These are phyloP conservation scores for Isatis tinctoria DNA, from an alignment of 345 rosid species.

Conservation along the genomic window DNA sequence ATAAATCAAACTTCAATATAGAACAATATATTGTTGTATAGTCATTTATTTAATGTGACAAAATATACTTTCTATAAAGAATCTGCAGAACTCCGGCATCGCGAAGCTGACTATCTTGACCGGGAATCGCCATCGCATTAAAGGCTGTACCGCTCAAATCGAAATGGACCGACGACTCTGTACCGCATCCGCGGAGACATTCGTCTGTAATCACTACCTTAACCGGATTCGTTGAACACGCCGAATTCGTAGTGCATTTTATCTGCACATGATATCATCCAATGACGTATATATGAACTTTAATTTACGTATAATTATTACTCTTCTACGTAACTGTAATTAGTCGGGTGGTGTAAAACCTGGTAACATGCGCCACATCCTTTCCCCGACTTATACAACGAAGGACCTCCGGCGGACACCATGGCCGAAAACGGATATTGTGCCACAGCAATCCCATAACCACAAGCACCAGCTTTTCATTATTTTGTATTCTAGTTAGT, in stretches of 20 bases:
- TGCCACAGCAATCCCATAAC: constrained; percentile 39
- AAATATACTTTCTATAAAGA: constrained; percentile 47
- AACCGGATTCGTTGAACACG: constrained; percentile 55
- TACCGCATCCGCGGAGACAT: constrained; percentile 51
- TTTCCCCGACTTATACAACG: constrained; percentile 46
- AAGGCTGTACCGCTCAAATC: constrained; percentile 69
- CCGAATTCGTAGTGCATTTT: constrained; percentile 51
- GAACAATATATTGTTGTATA: not conserved
- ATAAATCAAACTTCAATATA: not conserved
- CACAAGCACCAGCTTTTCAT: constrained; percentile 73
- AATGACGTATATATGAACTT: not conserved
- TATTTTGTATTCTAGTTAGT: not conserved
- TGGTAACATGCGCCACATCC: constrained; percentile 82
- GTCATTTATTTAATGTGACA: not conserved
- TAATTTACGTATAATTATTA: too few species aligned
- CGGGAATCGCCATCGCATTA: constrained; percentile 66
- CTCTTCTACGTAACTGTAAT: too few species aligned
- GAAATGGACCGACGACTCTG: constrained; percentile 49
- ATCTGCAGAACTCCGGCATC: constrained; percentile 48
- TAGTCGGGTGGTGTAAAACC: constrained; percentile 27
- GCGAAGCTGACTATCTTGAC: constrained; percentile 49
- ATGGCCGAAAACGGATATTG: constrained; percentile 43
- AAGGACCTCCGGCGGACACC: constrained; percentile 58
- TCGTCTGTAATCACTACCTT: constrained; percentile 57
- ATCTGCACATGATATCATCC: constrained; percentile 36